Conservation (phyloP, 441 rosid species). For the Flueggea neowawraea region DNA sequence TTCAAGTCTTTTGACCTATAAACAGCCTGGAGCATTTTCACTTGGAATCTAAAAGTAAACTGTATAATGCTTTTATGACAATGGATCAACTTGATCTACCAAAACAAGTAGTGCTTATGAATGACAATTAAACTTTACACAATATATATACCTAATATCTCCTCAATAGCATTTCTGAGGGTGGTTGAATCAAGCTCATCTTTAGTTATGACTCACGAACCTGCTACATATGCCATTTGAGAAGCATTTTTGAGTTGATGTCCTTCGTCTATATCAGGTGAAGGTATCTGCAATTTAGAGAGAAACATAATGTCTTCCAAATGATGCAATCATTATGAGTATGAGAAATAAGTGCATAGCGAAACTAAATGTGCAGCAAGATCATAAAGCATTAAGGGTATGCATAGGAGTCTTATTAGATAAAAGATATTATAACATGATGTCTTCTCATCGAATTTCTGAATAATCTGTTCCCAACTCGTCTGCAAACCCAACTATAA, state of each 20-base stretch:
- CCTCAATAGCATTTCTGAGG: conserved; percentile 57
- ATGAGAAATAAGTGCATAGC: not conserved
- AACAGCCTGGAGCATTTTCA: too few relatives aligned
- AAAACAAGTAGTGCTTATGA: not conserved
- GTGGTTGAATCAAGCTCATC: conserved; percentile 87
- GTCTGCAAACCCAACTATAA: too few relatives aligned
- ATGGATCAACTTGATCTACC: too few relatives aligned
- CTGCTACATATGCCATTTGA: conserved; percentile 75
- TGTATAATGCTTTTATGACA: too few relatives aligned
- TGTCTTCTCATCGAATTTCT: too few relatives aligned
- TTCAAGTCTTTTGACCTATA: too few relatives aligned
- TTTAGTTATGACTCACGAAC: conserved; percentile 67
- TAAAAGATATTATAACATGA: too few relatives aligned
- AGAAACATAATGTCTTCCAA: conserved; percentile 11
- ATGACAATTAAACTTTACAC: not conserved
- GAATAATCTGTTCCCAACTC: too few relatives aligned
- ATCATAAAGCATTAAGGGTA: too few relatives aligned
- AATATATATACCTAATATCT: conserved; percentile 49
- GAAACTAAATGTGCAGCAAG: not conserved
- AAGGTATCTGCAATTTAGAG: conserved; percentile 58
- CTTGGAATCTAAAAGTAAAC: too few relatives aligned
- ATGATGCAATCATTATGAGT: not conserved
- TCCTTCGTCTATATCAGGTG: conserved; percentile 72
- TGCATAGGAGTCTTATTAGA: too few relatives aligned
- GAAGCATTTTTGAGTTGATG: conserved; percentile 72